Evolutionary conservation across 768 basidiomycete genomes (phyloP), one percentile per base, ranked within the genome.

Genomic region (Austroboletus eburneus): DNA sequence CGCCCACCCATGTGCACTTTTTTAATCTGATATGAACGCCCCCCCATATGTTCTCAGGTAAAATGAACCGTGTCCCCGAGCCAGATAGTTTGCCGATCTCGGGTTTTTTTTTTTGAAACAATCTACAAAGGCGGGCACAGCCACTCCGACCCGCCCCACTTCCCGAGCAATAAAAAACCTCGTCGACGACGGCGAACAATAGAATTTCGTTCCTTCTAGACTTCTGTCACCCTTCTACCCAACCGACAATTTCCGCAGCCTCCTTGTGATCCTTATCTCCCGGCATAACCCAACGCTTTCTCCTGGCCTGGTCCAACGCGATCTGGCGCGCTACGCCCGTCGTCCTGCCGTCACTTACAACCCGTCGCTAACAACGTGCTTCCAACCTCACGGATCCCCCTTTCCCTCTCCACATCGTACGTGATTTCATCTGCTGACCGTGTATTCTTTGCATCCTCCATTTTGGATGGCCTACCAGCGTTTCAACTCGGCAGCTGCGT

Each of bases 341-440:
- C 45, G 13, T 27, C 30, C 13, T 32, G 41, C 38, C n/a, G n/a
- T n/a, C n/a, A n/a, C n/a, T n/a, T n/a, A n/a, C n/a, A n/a, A n/a
- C n/a, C n/a, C n/a, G n/a, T n/a, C n/a, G n/a, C n/a, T n/a, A n/a
- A n/a, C n/a, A n/a, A n/a, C n/a, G n/a, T n/a, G n/a, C n/a, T n/a
- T n/a, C n/a, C 25, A 27, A 27, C 25, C 6, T 10, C 25, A 27
- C 25, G 25, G 25, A 5, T 27, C 25, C 25, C 10, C n/a, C n/a
- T n/a, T n/a, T n/a, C n/a, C n/a, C n/a, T n/a, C n/a, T n/a, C n/a
- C n/a, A n/a, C n/a, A n/a, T 33, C 45, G 39, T 41, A 48, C 52
- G 46, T 54, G 38, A 49, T 54, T 54, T 54, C 52, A 55, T 55
- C n/a, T n/a, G n/a, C n/a, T n/a, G n/a, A n/a, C 23, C 39, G 18